Percentiles rank a stretch among this genome's conserved stretches.
phyloP scores from a whole-genome alignment of 257 asterid genomes.

The Solanum paucissectum region DNA sequence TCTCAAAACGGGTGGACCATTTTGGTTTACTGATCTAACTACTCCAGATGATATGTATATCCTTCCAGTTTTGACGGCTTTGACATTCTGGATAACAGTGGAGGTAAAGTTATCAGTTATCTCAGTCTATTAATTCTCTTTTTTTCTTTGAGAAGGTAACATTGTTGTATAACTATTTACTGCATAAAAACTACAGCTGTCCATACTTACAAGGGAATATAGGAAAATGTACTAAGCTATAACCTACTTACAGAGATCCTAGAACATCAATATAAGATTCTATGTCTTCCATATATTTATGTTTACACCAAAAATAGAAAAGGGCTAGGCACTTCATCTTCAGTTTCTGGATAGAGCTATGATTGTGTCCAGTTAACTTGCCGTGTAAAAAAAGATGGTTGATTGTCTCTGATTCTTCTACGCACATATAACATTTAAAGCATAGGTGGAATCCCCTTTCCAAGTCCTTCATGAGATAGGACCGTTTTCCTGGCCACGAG shows the following conservation, averaged over 20 bases:
- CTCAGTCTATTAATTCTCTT: neutral
- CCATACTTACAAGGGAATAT: neutral
- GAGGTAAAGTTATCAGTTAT: slow-evolving; percentile 47
- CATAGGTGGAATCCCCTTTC: neutral
- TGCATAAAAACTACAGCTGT: neutral
- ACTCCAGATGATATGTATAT: slow-evolving; percentile 74
- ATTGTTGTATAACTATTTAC: neutral
- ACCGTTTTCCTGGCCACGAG: neutral
- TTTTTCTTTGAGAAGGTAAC: neutral
- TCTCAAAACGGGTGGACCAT: slow-evolving; percentile 77
- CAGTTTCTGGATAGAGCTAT: neutral
- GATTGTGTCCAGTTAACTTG: neutral
- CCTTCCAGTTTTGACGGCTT: slow-evolving; percentile 74
- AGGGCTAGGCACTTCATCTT: neutral
- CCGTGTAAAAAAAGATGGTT: neutral
- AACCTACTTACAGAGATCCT: neutral
- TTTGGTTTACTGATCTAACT: slow-evolving; percentile 86
- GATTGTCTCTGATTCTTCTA: neutral
- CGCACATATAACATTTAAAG: neutral
- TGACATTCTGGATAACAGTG: slow-evolving; percentile 87
- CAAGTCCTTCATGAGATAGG: neutral
- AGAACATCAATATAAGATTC: neutral
- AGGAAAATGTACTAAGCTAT: neutral
- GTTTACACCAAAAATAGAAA: neutral
- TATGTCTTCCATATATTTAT: neutral